Evolutionary conservation across 768 basidiomycete genomes (phyloP).

Genomic region (Amylocystis lapponica): DNA sequence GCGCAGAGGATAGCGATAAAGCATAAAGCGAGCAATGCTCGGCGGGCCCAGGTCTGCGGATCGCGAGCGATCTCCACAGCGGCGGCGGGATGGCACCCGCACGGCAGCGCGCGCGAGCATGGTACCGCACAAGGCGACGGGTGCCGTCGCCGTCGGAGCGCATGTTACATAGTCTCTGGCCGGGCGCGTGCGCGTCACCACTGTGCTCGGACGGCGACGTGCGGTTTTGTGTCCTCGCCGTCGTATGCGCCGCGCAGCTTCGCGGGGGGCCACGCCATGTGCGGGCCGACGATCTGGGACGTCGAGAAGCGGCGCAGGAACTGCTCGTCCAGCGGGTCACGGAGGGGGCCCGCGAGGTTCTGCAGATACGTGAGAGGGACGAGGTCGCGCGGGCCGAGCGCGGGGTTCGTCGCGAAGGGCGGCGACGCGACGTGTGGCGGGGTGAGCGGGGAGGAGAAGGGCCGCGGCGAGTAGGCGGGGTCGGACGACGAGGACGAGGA

Average conservation of each 20-base stretch:
- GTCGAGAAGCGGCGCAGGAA: conserved; percentile 47
- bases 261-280: conserved; percentile 7
- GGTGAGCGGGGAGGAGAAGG: conserved; percentile 12
- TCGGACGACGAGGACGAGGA: conserved; percentile 15
- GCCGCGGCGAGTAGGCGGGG: conserved; percentile 3
- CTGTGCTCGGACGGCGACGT: conserved; percentile 6
- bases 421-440: conserved; percentile 8
- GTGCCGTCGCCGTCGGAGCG: too few relatives aligned
- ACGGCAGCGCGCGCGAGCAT: too few relatives aligned
- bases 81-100: too few relatives aligned
- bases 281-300: conserved; percentile 3
- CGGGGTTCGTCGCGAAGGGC: conserved; percentile 3
- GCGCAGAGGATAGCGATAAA: too few relatives aligned
- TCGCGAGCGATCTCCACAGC: too few relatives aligned
- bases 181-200: too few relatives aligned
- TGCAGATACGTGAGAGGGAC: conserved; percentile 64
- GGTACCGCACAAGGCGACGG: too few relatives aligned
- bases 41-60: too few relatives aligned
- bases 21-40: too few relatives aligned
- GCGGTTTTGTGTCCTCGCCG: conserved; percentile 13
- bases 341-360: conserved; percentile 44
- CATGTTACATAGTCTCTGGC: too few relatives aligned
- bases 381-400: conserved; percentile 24
- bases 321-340: conserved; percentile 62
- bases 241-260: conserved; percentile 3